Evolutionary conservation across 345 rosid genomes (phyloP).

Genomic region (Ceriops decandra): DNA sequence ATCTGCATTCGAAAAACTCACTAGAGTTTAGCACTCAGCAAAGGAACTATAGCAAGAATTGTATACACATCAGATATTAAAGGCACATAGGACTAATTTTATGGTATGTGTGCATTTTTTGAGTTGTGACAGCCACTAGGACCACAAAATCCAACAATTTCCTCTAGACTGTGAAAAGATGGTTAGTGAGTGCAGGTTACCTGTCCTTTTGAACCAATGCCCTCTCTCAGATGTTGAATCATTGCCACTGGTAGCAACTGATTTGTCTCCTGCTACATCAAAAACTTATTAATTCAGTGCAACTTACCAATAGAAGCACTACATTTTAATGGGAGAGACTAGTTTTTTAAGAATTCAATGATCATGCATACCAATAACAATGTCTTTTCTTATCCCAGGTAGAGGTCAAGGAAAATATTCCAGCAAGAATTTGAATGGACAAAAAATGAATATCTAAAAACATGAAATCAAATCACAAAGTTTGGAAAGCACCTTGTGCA

Average conservation of each 20-base stretch:
- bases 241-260: conserved; percentile 65
- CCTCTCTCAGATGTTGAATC: conserved; percentile 78
- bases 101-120: conserved; percentile 1
- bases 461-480: background rate
- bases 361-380: background rate
- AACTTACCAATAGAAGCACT: conserved; percentile 3
- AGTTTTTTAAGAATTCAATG: background rate
- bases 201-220: conserved; percentile 76
- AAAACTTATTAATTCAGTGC: conserved; percentile 11
- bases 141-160: conserved; percentile 10
- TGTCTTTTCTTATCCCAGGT: background rate
- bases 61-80: conserved; percentile 1
- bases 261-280: conserved; percentile 47
- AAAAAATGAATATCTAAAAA: conserved; percentile 1
- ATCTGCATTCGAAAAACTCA: conserved; percentile 47
- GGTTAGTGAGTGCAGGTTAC: conserved; percentile 31
- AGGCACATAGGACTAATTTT: background rate
- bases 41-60: conserved; percentile 2
- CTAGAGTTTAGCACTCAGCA: conserved; percentile 16
- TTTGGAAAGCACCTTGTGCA: no score
- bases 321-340: background rate
- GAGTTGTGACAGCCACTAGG: conserved; percentile 11
- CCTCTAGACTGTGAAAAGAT: conserved; percentile 6
- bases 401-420: background rate
- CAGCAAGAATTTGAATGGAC: background rate